A percentile compares a stretch with the other conserved stretches of the same genome.
These are phyloP conservation scores for Penicillium coffeae DNA, from an alignment of 495 filamentous ascomycete species.

Conservation along the genomic window DNA sequence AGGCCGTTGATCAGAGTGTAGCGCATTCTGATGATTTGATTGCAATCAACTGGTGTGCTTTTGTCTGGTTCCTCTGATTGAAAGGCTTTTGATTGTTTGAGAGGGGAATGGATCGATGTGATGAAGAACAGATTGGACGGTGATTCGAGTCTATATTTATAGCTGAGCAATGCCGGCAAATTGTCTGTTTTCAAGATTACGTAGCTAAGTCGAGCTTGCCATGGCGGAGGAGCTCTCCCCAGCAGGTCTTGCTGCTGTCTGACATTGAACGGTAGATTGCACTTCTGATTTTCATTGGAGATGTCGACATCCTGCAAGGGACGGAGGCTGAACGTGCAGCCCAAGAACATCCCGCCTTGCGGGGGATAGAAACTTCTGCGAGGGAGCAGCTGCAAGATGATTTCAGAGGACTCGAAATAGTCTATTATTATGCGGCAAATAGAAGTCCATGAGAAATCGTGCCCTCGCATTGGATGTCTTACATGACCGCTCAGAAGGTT, in stretches of 20 bases:
- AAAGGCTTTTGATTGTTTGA: conserved; percentile 3
- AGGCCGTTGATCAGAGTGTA: conserved; percentile 23
- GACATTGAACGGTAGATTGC: conserved; percentile 34
- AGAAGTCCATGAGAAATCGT: background rate
- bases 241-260: conserved; percentile 32
- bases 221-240: conserved; percentile 32
- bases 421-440: conserved; percentile 2
- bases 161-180: conserved; percentile 11
- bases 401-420: background rate
- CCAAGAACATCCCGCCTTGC: conserved; percentile 18
- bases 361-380: conserved; percentile 8
- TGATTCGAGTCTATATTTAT: conserved; percentile 18
- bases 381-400: background rate
- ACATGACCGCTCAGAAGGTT: conserved; percentile 3
- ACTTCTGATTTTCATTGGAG: conserved; percentile 11
- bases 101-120: conserved; percentile 10
- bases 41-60: background rate
- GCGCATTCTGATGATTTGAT: conserved; percentile 16
- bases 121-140: conserved; percentile 10
- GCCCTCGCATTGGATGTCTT: conserved; percentile 12
- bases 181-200: conserved; percentile 11
- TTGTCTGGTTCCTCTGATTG: background rate
- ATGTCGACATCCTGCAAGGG: conserved; percentile 47
- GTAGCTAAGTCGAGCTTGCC: conserved; percentile 5
- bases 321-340: conserved; percentile 23